Percentiles rank a stretch among this genome's conserved stretches.
These are phyloP conservation scores for Penicillium roqueforti DNA, from an alignment of 495 filamentous ascomycete species.

Conservation along the genomic window DNA sequence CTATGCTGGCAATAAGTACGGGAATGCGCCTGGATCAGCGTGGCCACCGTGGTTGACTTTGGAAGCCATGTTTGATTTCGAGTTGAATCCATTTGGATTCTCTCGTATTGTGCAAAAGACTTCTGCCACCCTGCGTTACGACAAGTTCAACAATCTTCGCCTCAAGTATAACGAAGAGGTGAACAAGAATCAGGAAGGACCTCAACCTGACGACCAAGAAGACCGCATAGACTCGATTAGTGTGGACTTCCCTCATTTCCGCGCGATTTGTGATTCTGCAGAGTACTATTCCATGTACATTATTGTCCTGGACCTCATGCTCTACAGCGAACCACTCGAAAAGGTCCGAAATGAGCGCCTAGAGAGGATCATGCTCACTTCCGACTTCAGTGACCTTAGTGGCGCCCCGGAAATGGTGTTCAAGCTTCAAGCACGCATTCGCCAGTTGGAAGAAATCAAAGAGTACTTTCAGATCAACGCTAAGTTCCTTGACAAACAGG, in stretches of 20 bases:
- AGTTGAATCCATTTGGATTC: slow-evolving; percentile 88
- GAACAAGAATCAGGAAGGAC: slow-evolving; percentile 51
- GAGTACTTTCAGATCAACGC: slow-evolving; percentile 91
- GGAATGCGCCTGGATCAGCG: slow-evolving; percentile 72
- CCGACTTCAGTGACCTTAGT: slow-evolving; percentile 95
- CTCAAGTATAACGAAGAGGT: slow-evolving; percentile 98
- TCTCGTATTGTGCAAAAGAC: slow-evolving; percentile 92
- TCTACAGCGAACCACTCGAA: slow-evolving; percentile 93
- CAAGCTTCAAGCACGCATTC: slow-evolving; percentile 83
- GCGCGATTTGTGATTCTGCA: slow-evolving; percentile 88
- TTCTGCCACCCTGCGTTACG: slow-evolving; percentile 86
- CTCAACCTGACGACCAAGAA: slow-evolving; percentile 50
- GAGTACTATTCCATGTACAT: slow-evolving; percentile 98
- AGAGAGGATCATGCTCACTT: slow-evolving; percentile 99
- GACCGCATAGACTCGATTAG: slow-evolving; percentile 89
- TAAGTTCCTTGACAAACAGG: slow-evolving; percentile 78
- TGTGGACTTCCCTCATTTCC: slow-evolving; percentile 90
- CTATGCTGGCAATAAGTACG: slow-evolving; percentile 91
- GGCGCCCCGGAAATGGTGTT: slow-evolving; percentile 93
- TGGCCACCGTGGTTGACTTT: slow-evolving; percentile 98
- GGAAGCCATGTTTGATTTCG: slow-evolving; percentile 97
- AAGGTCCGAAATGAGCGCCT: slow-evolving; percentile 89
- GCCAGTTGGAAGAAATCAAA: slow-evolving; percentile 96
- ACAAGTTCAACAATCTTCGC: slow-evolving; percentile 96
- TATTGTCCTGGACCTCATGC: slow-evolving; percentile 88